A percentile compares a stretch with the other conserved stretches of the same genome.
These are phyloP conservation scores for Tephrocybe sp. DNA, from an alignment of 768 basidiomycete species.

Conservation along the genomic window DNA sequence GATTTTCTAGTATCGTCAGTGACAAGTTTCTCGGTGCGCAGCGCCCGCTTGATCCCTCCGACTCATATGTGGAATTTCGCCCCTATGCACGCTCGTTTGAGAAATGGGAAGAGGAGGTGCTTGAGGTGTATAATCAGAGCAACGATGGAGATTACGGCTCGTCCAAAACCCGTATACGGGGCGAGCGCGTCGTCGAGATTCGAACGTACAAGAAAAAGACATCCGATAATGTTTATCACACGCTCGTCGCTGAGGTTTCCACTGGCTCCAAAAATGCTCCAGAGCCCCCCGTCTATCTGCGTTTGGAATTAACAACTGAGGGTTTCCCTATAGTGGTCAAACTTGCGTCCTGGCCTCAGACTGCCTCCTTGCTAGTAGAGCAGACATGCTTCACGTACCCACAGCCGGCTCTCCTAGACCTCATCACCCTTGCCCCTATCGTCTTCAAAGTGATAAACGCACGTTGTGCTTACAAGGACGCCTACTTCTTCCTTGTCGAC, in stretches of 20 bases:
- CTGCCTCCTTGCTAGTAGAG: slow-evolving; percentile 4
- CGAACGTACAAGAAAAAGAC: slow-evolving; percentile 5
- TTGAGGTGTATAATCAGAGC: slow-evolving; percentile 6
- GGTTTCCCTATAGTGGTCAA: slow-evolving; percentile 3
- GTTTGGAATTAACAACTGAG: slow-evolving; percentile 2
- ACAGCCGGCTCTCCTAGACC: slow-evolving; percentile 9
- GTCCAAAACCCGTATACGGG: not conserved
- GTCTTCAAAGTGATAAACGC: slow-evolving; percentile 1
- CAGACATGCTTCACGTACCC: slow-evolving; percentile 8
- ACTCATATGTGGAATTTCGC: slow-evolving; percentile 8
- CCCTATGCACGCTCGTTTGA: slow-evolving; percentile 6
- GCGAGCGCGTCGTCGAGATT: slow-evolving; percentile 7
- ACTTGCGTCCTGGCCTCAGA: slow-evolving; percentile 8
- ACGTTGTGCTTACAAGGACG: slow-evolving; percentile 1
- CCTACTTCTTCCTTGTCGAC: slow-evolving; percentile 12
- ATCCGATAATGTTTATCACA: slow-evolving; percentile 1
- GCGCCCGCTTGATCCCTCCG: not conserved
- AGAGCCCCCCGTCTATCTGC: slow-evolving; percentile 2
- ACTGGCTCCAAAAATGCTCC: not conserved
- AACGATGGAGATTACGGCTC: slow-evolving; percentile 3
- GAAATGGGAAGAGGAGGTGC: slow-evolving; percentile 8
- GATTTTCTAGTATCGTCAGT: slow-evolving; percentile 1
- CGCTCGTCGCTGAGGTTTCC: slow-evolving; percentile 8
- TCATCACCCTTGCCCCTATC: slow-evolving; percentile 7
- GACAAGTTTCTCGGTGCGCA: not conserved